Conservation (phyloP, 2,329 filamentous ascomycete genomes). For the Aspergillus sp. region DNA sequence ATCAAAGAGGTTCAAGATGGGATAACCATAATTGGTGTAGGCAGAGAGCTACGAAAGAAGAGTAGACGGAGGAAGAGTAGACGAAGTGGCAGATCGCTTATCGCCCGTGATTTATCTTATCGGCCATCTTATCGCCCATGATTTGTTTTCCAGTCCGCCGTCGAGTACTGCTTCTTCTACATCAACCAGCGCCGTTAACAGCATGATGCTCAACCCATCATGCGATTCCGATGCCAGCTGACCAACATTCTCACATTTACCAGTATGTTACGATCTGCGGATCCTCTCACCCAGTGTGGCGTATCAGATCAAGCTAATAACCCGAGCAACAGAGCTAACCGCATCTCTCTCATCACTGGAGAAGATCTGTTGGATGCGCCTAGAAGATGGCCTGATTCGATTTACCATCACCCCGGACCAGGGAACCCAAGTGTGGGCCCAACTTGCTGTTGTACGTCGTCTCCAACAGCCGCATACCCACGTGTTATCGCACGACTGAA, state of each 20-base stretch:
- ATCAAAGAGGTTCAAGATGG: too few species aligned
- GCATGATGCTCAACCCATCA: too few species aligned
- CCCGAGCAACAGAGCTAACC: constrained; percentile 44
- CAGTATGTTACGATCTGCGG: constrained; percentile 30
- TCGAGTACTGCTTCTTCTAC: too few species aligned
- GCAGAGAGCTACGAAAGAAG: too few species aligned
- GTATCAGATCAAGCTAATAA: constrained; percentile 4
- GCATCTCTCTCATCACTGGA: constrained; percentile 58
- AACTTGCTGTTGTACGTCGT: constrained; percentile 41
- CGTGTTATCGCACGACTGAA: background rate
- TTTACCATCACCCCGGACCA: constrained; percentile 94
- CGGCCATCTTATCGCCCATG: too few species aligned
- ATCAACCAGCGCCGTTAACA: too few species aligned
- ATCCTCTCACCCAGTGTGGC: constrained; percentile 1
- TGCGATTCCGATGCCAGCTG: constrained; percentile 27
- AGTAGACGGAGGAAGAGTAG: too few species aligned
- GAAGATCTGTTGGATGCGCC: constrained; percentile 81
- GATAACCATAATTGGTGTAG: too few species aligned
- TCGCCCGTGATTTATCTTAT: too few species aligned
- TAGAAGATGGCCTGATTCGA: constrained; percentile 77
- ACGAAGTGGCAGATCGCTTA: too few species aligned
- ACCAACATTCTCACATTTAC: constrained; percentile 37
- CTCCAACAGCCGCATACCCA: background rate
- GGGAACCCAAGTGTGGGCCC: constrained; percentile 95
- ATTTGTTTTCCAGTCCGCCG: too few species aligned